Base-by-base conservation (phyloP, 2,329 filamentous ascomycete species). In the Xylariales sp. region DNA sequence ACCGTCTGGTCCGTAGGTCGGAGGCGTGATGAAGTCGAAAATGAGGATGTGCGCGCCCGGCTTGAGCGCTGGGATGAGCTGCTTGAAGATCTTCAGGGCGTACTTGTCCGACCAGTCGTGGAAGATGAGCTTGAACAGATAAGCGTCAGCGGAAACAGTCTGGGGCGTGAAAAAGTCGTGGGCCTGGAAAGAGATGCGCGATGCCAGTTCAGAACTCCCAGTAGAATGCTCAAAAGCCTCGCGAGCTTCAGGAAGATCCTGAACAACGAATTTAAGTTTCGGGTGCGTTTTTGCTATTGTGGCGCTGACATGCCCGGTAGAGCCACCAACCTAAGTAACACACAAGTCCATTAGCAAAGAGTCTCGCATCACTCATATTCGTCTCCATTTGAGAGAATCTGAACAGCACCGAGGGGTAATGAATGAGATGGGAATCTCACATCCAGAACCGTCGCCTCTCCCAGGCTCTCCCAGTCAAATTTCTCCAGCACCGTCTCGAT, bases 31-130 rank as follows among this genome's bases (percentile, higher is more conserved):
- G 38, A 59, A 61, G 39, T 67, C 64, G 35, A 62, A 53, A 17
- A 66, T 42, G 12, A 67, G 44, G 4, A 67, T 51, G 14, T 52
- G 53, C 11, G 63, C 56, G 25, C 74, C 63, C 3, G 67, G 57
- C 43, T 67, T 61, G 43, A 76, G 45, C 20, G 65, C 60, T 2
- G 71, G 66, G 0, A 66, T 49, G 17, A 75, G 53, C 1, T 57
- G 60, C 28, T 57, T 59, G 24, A 68, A 54, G 35, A 74, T 70
- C 40, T 53, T 49, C 14, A 59, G 41, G 5, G 56, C 55, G 34
- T 70, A 59, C 17, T 58, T 54, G 38, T 76, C 71, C 0, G 71
- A 62, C 70, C 70, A 76, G 56, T 77, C 72, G 51, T 78, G 74
- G 13, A 78, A 59, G 38, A 78, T 72, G 40, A 68, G 57, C 48